These are phyloP conservation scores for Scytalidium sp. DNA, from an alignment of 2,329 filamentous ascomycete genomes.

Conservation along the genomic window DNA sequence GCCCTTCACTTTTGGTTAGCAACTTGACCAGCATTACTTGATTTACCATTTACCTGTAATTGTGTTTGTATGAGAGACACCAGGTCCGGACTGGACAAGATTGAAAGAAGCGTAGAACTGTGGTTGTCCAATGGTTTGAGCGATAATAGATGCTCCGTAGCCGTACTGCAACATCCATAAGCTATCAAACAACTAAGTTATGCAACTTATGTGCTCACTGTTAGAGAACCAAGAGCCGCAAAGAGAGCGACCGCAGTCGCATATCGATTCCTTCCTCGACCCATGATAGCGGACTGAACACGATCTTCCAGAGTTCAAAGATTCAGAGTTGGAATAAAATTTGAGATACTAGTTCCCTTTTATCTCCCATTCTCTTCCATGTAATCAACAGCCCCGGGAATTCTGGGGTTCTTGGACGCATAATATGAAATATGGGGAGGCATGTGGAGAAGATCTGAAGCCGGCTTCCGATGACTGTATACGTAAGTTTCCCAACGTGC, in stretches of 20 bases:
- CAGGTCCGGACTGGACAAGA: background rate
- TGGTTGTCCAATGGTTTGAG: conserved; percentile 3
- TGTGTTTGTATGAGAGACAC: background rate
- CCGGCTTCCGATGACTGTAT: background rate
- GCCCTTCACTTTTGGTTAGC: background rate
- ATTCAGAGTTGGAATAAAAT: background rate
- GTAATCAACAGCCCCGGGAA: too few species aligned
- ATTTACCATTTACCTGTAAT: background rate
- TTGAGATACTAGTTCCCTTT: background rate
- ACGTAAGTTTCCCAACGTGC: background rate
- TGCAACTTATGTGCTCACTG: background rate
- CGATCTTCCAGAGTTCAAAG: background rate
- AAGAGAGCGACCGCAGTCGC: background rate
- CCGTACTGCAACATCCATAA: conserved; percentile 5
- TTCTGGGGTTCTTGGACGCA: too few species aligned
- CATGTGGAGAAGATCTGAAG: background rate
- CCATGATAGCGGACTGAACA: background rate
- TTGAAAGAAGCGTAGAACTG: conserved; percentile 5
- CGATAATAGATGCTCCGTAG: conserved; percentile 7
- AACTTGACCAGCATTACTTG: background rate
- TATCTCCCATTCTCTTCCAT: too few species aligned
- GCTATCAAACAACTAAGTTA: background rate
- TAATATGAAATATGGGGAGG: background rate
- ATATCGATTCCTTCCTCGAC: background rate
- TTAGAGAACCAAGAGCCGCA: background rate